These are phyloP conservation scores for Marsdenia floribunda DNA, from an alignment of 257 asterid species.

Conservation along the genomic window DNA sequence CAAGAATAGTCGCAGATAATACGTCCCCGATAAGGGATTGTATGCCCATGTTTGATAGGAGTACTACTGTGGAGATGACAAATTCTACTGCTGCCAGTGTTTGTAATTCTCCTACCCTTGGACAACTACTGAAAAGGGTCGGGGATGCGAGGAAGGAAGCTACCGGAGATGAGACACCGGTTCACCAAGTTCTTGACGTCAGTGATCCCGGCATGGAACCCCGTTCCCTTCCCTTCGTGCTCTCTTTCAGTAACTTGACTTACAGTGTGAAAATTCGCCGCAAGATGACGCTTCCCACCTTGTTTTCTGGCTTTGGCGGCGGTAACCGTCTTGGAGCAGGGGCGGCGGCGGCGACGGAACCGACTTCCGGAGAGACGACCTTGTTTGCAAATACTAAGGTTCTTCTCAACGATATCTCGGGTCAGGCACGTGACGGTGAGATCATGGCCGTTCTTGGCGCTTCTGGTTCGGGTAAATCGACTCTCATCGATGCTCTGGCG, in stretches of 20 bases:
- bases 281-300: constrained; percentile 14
- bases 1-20: constrained; percentile 27
- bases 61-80: constrained; percentile 17
- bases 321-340: background rate
- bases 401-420: constrained; percentile 54
- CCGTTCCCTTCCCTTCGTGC: constrained; percentile 46
- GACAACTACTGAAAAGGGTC: constrained; percentile 32
- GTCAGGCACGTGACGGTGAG: constrained; percentile 73
- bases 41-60: constrained; percentile 21
- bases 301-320: background rate
- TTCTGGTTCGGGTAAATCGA: constrained; percentile 73
- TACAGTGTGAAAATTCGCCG: constrained; percentile 39
- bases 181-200: constrained; percentile 58
- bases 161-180: constrained; percentile 75
- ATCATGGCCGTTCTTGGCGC: constrained; percentile 83
- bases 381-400: constrained; percentile 27
- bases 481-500: constrained; percentile 65
- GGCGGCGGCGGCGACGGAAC: background rate
- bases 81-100: background rate
- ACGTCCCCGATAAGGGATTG: constrained; percentile 17
- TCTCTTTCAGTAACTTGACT: constrained; percentile 46
- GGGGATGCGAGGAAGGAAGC: constrained; percentile 42
- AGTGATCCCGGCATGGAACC: constrained; percentile 30
- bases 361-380: constrained; percentile 22
- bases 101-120: constrained; percentile 29